Base-by-base conservation (phyloP, 2,329 filamentous ascomycete species). In the Penicillium hesseltinei region DNA sequence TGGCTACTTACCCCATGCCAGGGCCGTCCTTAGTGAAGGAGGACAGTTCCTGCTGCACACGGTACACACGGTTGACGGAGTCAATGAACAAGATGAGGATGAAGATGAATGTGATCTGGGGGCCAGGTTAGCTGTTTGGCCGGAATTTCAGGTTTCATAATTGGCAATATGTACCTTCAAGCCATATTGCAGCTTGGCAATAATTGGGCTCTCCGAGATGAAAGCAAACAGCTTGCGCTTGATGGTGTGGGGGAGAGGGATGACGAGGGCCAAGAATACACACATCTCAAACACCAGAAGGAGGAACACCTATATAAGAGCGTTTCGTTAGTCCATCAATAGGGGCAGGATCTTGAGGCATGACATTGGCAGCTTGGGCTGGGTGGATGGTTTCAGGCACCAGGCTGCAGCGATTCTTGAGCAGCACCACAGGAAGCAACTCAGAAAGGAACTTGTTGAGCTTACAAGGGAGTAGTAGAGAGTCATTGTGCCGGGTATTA, bases 21-120 rank as follows among this genome's bases (percentile, higher is more conserved):
- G 71, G 73, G 40, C 77, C 75, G 64, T 84, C 81, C 71, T 94
- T 91, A 59, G 84, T 80, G 58, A 90, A 88, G 51, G 87, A 81
- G 46, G 86, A 81, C 56, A 97, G 82, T 80, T 99, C 94, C 63
- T 94, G 78, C 79, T 97, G 93, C 54, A 99, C 94, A 62, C 94
- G 90, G 78, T 97, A 99, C 71, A 99, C 94, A 64, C 94, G 91
- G 77, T 89, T 89, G 76, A 97, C 92, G 73, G 92, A 96, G 80
- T 99, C 94, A 70, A 97, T 85, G 80, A 99, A 99, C 64, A 99
- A 88, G 64, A 99, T 96, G 58, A 97, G 82, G 71, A 99, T 97
- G 81, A 99, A 99, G 73, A 99, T 93, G 75, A 99, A 99, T 2
- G 92, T 96, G 57, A 99, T 99, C 85, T 88, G 49, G 7, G 25